phyloP scores from a whole-genome alignment of 139 green algal genomes.

The Marvania coccoides region DNA sequence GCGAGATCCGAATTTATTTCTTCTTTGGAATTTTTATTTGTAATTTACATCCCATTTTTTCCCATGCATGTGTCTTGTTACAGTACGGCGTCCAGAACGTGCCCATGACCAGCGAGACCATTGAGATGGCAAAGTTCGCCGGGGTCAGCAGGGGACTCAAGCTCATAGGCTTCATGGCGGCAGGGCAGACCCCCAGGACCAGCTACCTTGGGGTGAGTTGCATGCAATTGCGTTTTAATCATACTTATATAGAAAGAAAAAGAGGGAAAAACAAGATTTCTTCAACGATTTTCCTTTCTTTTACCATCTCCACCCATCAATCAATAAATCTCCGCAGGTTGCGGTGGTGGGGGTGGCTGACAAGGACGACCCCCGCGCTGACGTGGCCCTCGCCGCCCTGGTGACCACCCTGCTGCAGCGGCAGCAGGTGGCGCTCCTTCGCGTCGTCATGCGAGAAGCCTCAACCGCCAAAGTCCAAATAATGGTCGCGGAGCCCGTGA shows the following conservation, averaged over 20 bases:
- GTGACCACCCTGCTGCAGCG: background rate
- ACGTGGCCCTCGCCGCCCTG: conserved; percentile 9
- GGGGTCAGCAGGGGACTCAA: background rate
- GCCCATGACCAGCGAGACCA: background rate
- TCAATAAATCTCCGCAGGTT: background rate
- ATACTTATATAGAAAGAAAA: background rate
- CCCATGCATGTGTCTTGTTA: background rate
- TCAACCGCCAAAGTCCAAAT: background rate
- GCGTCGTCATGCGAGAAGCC: conserved; percentile 9
- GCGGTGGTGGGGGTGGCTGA: conserved; percentile 7
- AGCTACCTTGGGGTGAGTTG: no score
- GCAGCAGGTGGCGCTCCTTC: background rate
- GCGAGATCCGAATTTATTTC: no score
- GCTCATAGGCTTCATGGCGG: background rate
- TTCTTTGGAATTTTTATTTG: background rate
- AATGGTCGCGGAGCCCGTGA: background rate
- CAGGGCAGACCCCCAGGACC: background rate
- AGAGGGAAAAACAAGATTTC: background rate
- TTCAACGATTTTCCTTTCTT: background rate
- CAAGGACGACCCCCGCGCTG: background rate
- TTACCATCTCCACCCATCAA: background rate
- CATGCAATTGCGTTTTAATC: background rate
- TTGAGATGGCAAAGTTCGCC: background rate
- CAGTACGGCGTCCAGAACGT: conserved; percentile 22
- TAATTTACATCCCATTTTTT: background rate